Base-by-base conservation (phyloP, 106 monocot species). In the Alisma plantagoaquatica region DNA sequence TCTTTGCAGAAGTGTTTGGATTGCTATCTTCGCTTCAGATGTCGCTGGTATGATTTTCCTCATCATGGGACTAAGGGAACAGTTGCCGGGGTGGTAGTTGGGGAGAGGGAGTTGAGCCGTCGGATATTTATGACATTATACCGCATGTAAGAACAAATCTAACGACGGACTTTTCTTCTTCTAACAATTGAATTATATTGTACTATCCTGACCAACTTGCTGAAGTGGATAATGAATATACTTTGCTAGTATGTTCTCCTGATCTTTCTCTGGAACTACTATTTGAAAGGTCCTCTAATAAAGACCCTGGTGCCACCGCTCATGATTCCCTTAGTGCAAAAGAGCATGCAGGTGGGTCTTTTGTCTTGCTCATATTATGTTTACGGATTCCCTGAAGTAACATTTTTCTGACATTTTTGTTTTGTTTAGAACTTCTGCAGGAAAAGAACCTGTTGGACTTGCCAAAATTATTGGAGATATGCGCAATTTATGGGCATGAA, bases 1-100 rank as follows among this genome's bases (percentile, higher is more conserved):
- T 77, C 81, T 2, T 43, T 94, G 70, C 75, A 77, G 18, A 69
- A 72, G 48, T 84, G 79, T 52, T 59, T 94, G 48, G 87, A 94
- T 64, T 87, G 87, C 59, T 94, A 88, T 55, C 30, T 94, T 48
- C 71, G 72, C 60, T 94, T 70, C 50, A 74, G 94, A 64, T 57
- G 70, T 24, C 72, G 94, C 62, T 88, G 94, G 94, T 94, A 88
- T 57, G 94, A 94, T 59, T 75, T 94, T 21, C 87, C 94, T 14
- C 83, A 84, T 41, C 88, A 68, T 49, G 87, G 80, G 3, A 61
- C 72, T 1, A 75, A 57, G 48, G 79, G 68, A 19, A 59, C 35
- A 15, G 77, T 80, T 28, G 75, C 84, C 3, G 84, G 84, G 16
- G 51, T 85, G 4, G 56, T 85, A 21, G 73, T 85, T 21, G 84